Evolutionary conservation across 2,329 filamentous ascomycete genomes (phyloP), one percentile per base, ranked within the genome.

Genomic region (Microsporum canis): DNA sequence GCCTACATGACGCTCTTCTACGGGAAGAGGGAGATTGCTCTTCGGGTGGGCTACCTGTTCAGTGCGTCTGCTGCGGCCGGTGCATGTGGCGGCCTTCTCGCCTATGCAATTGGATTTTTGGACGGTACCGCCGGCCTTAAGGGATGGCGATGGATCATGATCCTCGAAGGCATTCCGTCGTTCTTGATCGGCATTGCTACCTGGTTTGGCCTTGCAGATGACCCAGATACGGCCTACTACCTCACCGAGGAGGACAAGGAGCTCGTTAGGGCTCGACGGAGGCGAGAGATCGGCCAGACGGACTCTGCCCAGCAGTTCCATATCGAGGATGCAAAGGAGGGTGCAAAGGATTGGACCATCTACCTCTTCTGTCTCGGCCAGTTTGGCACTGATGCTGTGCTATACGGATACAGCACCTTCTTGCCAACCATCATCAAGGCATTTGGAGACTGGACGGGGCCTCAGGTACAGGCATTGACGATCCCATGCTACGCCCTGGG

Each of bases 351-450:
- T 72, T 90, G 87, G 87, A 90, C 88, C 70, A 82, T 89, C 29
- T 89, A 85, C 79, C 74, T 80, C 0, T 90, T 90, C 70, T 85
- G 80, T 64, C 71, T 84, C 41, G 86, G 78, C 3, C 86, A 89
- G 70, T 91, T 91, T 68, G 86, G 87, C 3, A 80, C 81, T 14
- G 87, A 90, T 68, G 88, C 85, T 0, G 88, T 91, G 83, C 78
- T 91, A 0, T 91, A 91, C 68, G 87, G 88, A 3, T 91, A 85
- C 71, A 87, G 84, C 57, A 90, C 87, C 0, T 91, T 91, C 69
- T 74, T 92, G 51, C 88, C 88, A 0, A 90, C 87, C 3, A 91
- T 92, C 65, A 89, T 92, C 71, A 78, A 82, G 47, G 84, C 81
- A 3, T 81, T 91, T 58, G 85, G 87, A 2, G 2, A 62, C 27